These are phyloP conservation scores for Acanthochlamys bracteata DNA, from an alignment of 106 monocot species.

Conservation along the genomic window DNA sequence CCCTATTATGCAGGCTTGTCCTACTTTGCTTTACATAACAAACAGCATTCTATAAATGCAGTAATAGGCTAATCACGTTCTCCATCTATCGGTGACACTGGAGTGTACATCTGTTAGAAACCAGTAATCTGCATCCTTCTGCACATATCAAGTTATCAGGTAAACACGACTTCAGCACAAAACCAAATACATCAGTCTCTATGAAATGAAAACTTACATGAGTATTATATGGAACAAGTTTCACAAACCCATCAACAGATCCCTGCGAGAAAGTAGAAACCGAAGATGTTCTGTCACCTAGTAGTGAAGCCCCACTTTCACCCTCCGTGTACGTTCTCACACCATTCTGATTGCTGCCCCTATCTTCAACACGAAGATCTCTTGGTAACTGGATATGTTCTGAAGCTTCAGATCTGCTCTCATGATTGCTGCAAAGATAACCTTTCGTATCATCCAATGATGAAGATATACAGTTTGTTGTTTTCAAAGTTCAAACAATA, in stretches of 20 bases:
- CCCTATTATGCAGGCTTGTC: too few species aligned
- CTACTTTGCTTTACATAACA: background rate
- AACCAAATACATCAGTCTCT: too few species aligned
- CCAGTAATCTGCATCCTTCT: slow-evolving; percentile 80
- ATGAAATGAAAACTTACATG: slow-evolving; percentile 29
- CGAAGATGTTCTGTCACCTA: slow-evolving; percentile 3
- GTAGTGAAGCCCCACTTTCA: background rate
- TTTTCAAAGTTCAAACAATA: background rate
- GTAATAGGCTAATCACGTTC: slow-evolving; percentile 4
- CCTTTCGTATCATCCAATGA: background rate
- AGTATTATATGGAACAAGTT: slow-evolving; percentile 45
- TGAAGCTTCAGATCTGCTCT: slow-evolving; percentile 17
- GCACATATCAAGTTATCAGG: slow-evolving; percentile 5
- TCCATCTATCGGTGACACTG: slow-evolving; percentile 55
- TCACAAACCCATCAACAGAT: slow-evolving; percentile 25
- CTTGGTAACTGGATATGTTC: slow-evolving; percentile 14
- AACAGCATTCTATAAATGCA: background rate
- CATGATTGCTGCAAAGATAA: slow-evolving; percentile 26
- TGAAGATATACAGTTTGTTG: background rate
- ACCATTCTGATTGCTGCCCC: background rate
- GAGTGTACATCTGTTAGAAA: slow-evolving; percentile 37
- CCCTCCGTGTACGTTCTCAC: background rate
- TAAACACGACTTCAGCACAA: background rate
- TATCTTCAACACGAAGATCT: background rate
- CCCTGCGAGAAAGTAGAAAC: slow-evolving; percentile 19